phyloP scores from a whole-genome alignment of 2,329 filamentous ascomycete genomes.

The Leptosphaerulina australis region DNA sequence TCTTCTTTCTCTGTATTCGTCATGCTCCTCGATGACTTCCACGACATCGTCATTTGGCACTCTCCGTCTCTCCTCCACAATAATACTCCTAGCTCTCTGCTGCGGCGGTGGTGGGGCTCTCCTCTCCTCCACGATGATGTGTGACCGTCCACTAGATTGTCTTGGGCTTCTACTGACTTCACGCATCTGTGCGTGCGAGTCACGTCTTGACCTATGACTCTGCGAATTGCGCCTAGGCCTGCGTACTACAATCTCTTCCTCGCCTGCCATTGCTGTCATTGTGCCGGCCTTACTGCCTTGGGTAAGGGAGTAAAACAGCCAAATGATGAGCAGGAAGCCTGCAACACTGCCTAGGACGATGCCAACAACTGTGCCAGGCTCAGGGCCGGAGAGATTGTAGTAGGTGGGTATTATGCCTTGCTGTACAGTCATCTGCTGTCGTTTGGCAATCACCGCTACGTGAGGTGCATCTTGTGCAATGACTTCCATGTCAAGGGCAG shows the following conservation, averaged over 20 bases:
- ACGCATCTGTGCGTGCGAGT: slow-evolving; percentile 42
- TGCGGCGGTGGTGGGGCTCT: slow-evolving; percentile 32
- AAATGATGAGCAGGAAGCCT: slow-evolving; percentile 60
- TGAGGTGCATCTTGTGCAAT: slow-evolving; percentile 21
- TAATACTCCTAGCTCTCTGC: slow-evolving; percentile 43
- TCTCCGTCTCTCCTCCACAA: slow-evolving; percentile 53
- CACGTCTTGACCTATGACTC: slow-evolving; percentile 41
- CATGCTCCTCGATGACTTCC: slow-evolving; percentile 64
- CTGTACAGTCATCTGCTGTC: slow-evolving; percentile 28
- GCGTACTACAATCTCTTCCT: slow-evolving; percentile 64
- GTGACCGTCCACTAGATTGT: slow-evolving; percentile 37
- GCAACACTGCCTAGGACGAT: slow-evolving; percentile 63
- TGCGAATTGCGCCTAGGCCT: slow-evolving; percentile 38
- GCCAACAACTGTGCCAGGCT: slow-evolving; percentile 64
- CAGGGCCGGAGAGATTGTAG: slow-evolving; percentile 62
- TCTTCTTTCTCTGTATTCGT: slow-evolving; percentile 47
- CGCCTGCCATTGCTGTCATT: slow-evolving; percentile 50
- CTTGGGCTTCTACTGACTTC: slow-evolving; percentile 49
- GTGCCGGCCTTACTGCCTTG: slow-evolving; percentile 40
- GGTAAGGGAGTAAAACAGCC: slow-evolving; percentile 55
- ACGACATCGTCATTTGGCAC: slow-evolving; percentile 61
- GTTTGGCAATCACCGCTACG: slow-evolving; percentile 21
- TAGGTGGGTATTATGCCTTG: slow-evolving; percentile 63
- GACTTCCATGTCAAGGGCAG: slow-evolving; percentile 22
- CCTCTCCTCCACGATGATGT: slow-evolving; percentile 49